These are phyloP conservation scores for Dactylorhiza incarnata DNA, from an alignment of 106 monocot genomes.

Conservation along the genomic window DNA sequence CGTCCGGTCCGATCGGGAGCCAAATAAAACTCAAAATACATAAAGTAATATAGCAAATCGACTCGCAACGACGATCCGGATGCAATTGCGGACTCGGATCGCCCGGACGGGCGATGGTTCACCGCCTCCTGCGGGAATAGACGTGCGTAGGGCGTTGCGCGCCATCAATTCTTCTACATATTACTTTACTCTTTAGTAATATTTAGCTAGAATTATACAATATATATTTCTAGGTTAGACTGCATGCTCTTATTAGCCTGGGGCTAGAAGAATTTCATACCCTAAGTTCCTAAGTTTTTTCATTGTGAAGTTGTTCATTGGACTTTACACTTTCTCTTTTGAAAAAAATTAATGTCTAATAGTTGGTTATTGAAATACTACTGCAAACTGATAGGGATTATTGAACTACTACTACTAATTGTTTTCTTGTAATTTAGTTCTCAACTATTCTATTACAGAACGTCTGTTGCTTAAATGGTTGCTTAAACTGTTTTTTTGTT, in stretches of 20 bases:
- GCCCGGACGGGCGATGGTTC: no score
- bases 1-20: no score
- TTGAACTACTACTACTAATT: not conserved
- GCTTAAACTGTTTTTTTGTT: not conserved
- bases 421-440: not conserved
- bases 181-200: no score
- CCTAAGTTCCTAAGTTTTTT: not conserved
- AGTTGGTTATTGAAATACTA: not conserved
- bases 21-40: no score
- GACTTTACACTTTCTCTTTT: not conserved
- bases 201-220: no score
- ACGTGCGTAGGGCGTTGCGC: no score
- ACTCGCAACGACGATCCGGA: no score
- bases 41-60: no score
- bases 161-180: no score
- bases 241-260: not conserved
- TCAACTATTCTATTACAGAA: not conserved
- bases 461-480: not conserved
- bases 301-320: not conserved
- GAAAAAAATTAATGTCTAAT: not conserved
- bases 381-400: not conserved
- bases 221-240: not conserved
- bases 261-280: not conserved
- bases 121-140: no score
- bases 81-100: no score